Evolutionary conservation across 1,139 yeast species (phyloP).

Genomic region (Schwanniomyces etchellsii): DNA sequence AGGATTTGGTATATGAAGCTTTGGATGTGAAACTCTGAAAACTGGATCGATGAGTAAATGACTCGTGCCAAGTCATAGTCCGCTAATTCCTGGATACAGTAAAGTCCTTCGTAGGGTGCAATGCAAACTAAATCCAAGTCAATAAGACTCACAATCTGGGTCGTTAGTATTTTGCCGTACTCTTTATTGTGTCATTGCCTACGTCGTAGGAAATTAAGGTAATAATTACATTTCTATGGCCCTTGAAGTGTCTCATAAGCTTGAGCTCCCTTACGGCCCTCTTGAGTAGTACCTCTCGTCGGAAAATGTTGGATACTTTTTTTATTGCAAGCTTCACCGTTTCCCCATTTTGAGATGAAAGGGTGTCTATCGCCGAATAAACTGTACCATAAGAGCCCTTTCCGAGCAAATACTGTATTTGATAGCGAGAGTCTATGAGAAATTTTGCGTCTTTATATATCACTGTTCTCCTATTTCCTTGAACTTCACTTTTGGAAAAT

Average conservation of each 20-base stretch:
- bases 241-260: constrained; percentile 72
- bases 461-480: constrained; percentile 1
- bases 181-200: not conserved
- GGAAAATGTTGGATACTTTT: constrained; percentile 65
- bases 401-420: constrained; percentile 62
- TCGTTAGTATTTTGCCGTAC: constrained; percentile 4
- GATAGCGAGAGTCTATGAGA: constrained; percentile 61
- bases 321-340: constrained; percentile 58
- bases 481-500: not conserved
- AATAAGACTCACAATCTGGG: constrained; percentile 57
- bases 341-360: constrained; percentile 13
- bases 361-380: constrained; percentile 68
- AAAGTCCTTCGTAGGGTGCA: constrained; percentile 75
- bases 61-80: constrained; percentile 78
- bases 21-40: constrained; percentile 80
- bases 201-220: not conserved
- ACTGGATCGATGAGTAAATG: constrained; percentile 67
- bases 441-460: constrained; percentile 37
- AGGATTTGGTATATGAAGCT: constrained; percentile 71
- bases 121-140: constrained; percentile 66
- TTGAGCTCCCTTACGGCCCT: constrained; percentile 77
- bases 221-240: constrained; percentile 60
- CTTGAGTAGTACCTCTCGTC: constrained; percentile 57
- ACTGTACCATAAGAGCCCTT: constrained; percentile 91
- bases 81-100: constrained; percentile 73